Base-by-base conservation (phyloP, 176 grass and related monocot species). In the Areca catechu region DNA sequence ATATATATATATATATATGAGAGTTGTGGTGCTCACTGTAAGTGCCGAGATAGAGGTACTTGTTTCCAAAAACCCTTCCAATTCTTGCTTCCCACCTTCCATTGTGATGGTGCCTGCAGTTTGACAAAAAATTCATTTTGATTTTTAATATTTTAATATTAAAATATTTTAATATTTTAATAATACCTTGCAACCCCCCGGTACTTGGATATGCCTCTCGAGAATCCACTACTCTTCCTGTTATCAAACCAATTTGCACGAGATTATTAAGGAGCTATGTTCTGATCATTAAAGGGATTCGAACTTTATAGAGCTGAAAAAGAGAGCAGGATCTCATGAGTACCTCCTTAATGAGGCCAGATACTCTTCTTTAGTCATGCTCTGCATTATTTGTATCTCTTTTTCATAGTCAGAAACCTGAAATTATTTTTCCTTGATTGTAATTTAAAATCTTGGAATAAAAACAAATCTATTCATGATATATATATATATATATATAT, bases 101-200 rank as follows among this genome's bases (percentile, higher is more conserved):
- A 34, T 80, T 80, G 22, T 80, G 61, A 21, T 79, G 77, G 63
- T 79, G 77, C 69, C 77, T 79, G 61, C 47, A 57, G 54, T 47
- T 51, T 62, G 43, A 24, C 10, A 4, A 55, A 34, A 4, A 55
- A 34, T n/a, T 63, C 51, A 12, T 43, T 43, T 43, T 43, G 7
- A 12, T 43, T 12, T 3, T 43, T 12, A 43, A 14, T 9, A 43
- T 43, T 43, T n/a, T n/a, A n/a, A n/a, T n/a, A n/a, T n/a, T n/a
- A n/a, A n/a, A n/a, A n/a, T n/a, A n/a, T n/a, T n/a, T n/a, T n/a
- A n/a, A n/a, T n/a, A n/a, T n/a, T n/a, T n/a, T n/a, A n/a, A n/a
- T n/a, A n/a, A n/a, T 69, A 95, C 90, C 24, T 86, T n/a, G 90
- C 74, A 53, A 95, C 90, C 29, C 90, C 90, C 55, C 86, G 71